Conservation (phyloP, 257 asterid species). For the Cynanchum wilfordii region DNA sequence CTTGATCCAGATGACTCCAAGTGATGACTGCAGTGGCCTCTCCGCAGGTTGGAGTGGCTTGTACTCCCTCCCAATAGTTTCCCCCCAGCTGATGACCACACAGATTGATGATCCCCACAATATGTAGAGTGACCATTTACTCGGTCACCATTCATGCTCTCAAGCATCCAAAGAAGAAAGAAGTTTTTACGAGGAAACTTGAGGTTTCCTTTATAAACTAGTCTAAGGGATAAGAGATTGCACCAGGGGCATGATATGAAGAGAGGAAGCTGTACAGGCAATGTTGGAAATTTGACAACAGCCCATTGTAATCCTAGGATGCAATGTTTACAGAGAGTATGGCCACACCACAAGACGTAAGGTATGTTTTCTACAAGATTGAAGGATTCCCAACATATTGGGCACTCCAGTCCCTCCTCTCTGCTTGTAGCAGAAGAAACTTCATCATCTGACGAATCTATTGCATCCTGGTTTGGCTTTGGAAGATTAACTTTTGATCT, state of each 20-base stretch:
- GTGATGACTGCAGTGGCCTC: slow-evolving; percentile 31
- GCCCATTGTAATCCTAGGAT: slow-evolving; percentile 88
- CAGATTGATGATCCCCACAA: slow-evolving; percentile 48
- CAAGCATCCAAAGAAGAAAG: slow-evolving; percentile 97
- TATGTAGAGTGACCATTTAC: slow-evolving; percentile 47
- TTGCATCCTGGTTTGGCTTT: slow-evolving; percentile 42
- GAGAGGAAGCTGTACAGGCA: slow-evolving; percentile 89
- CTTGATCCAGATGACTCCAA: slow-evolving; percentile 43
- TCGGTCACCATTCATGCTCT: slow-evolving; percentile 91
- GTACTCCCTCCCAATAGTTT: slow-evolving; percentile 30
- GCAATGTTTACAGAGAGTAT: slow-evolving; percentile 97
- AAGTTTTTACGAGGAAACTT: slow-evolving; percentile 88
- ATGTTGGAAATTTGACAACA: slow-evolving; percentile 64
- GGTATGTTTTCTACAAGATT: slow-evolving; percentile 91
- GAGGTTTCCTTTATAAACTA: slow-evolving; percentile 69
- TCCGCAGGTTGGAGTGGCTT: slow-evolving; percentile 28
- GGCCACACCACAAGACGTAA: slow-evolving; percentile 92
- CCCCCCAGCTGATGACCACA: slow-evolving; percentile 43
- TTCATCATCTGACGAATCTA: slow-evolving; percentile 75
- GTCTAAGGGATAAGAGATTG: slow-evolving; percentile 66
- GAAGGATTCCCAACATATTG: slow-evolving; percentile 92
- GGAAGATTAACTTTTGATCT: slow-evolving; percentile 36
- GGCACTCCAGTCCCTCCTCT: slow-evolving; percentile 84
- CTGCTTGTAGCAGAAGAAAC: slow-evolving; percentile 53
- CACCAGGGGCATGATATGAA: slow-evolving; percentile 96